phyloP scores from a whole-genome alignment of 2,329 filamentous ascomycete genomes.

The Phialophora chinensis region DNA sequence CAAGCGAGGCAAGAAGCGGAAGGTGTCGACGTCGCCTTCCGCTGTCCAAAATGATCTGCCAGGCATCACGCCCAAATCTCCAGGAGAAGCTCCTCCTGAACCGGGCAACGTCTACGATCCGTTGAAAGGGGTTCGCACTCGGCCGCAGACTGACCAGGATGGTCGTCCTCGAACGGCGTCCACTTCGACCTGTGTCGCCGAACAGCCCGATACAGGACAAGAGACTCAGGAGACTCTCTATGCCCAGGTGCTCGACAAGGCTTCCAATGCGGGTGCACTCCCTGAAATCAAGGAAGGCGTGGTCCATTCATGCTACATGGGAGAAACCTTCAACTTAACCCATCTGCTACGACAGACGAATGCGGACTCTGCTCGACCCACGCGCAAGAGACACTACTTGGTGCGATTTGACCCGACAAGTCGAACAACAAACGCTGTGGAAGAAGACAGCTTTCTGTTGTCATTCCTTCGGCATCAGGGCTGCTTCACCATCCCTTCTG shows the following conservation, averaged over 20 bases:
- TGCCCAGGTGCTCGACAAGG: constrained; percentile 31
- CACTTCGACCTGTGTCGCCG: constrained; percentile 20
- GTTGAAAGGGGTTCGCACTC: constrained; percentile 21
- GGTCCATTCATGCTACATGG: constrained; percentile 34
- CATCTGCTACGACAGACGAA: constrained; percentile 37
- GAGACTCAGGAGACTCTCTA: constrained; percentile 32
- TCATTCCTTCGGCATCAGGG: constrained; percentile 37
- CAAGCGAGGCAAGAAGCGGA: constrained; percentile 39
- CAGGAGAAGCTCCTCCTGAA: constrained; percentile 1
- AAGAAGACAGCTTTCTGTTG: constrained; percentile 33
- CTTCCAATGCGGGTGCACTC: constrained; percentile 19
- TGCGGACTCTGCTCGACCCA: constrained; percentile 24
- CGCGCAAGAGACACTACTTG: constrained; percentile 30
- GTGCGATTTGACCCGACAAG: constrained; percentile 33
- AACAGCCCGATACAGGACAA: constrained; percentile 22
- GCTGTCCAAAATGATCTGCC: constrained; percentile 18
- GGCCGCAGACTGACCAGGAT: constrained; percentile 14
- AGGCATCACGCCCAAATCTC: constrained; percentile 14
- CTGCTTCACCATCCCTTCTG: constrained; percentile 31
- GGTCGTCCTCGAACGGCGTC: constrained; percentile 9
- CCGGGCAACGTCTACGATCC: constrained; percentile 32
- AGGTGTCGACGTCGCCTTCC: constrained; percentile 26
- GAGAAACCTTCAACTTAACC: constrained; percentile 35
- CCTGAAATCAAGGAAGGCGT: constrained; percentile 30
- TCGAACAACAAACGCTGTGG: constrained; percentile 29